Conservation (phyloP, 2,329 filamentous ascomycete genomes). For the Fusarium metavorans region DNA sequence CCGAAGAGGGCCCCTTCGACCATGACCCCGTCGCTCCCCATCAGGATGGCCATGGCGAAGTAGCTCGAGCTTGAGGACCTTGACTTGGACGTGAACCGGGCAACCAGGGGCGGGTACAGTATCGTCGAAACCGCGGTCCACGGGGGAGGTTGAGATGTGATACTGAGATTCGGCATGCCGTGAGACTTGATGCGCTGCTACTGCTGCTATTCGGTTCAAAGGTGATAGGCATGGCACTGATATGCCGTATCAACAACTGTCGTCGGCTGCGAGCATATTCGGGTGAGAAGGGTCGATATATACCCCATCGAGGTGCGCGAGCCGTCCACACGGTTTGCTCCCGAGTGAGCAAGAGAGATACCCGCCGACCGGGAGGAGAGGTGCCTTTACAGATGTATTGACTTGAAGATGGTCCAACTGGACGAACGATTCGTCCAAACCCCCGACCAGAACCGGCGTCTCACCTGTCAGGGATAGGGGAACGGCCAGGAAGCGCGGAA, state of each 20-base stretch:
- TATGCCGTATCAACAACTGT: constrained; percentile 12
- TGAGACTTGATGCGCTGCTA: background rate
- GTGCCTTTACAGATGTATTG: background rate
- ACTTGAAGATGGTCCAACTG: background rate
- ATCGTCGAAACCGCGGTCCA: constrained; percentile 21
- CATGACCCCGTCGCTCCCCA: constrained; percentile 30
- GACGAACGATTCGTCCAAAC: background rate
- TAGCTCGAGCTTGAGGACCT: constrained; percentile 26
- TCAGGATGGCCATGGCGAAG: constrained; percentile 45
- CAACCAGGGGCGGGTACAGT: constrained; percentile 42
- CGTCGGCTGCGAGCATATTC: constrained; percentile 12
- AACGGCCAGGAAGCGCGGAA: background rate
- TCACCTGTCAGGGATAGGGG: background rate
- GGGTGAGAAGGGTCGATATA: constrained; percentile 3
- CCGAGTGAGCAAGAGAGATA: background rate
- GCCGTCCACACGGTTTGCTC: background rate
- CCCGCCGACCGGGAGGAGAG: background rate
- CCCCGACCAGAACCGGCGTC: background rate
- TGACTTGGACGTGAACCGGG: constrained; percentile 18
- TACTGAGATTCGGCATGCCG: constrained; percentile 28
- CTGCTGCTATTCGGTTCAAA: background rate
- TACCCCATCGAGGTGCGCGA: background rate
- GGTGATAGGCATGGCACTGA: constrained; percentile 1
- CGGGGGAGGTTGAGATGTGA: constrained; percentile 44
- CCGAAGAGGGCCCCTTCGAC: constrained; percentile 37